Conservation (phyloP, 2,329 filamentous ascomycete species). For the Corynespora cassiicola region DNA sequence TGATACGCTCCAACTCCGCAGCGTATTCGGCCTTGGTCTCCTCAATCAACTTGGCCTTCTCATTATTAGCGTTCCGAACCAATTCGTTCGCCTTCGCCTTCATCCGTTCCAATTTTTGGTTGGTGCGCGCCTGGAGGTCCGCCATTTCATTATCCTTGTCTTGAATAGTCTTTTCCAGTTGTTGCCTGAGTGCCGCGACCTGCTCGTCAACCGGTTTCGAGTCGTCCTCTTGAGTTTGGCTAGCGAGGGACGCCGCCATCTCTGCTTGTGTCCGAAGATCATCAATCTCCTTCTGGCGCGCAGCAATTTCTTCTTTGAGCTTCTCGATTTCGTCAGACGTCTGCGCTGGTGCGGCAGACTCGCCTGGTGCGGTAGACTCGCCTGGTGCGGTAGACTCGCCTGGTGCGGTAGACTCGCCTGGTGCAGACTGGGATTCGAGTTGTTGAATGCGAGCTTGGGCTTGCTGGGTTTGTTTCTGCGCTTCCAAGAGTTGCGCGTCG, state of each 20-base stretch:
- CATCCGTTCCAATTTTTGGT: conserved; percentile 67
- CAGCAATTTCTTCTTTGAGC: conserved; percentile 49
- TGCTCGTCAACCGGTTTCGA: conserved; percentile 52
- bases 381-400: conserved; percentile 8
- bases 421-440: conserved; percentile 13
- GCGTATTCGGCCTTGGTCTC: conserved; percentile 52
- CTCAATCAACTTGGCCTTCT: conserved; percentile 61
- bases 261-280: conserved; percentile 48
- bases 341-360: conserved; percentile 8
- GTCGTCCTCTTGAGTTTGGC: conserved; percentile 8
- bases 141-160: conserved; percentile 30
- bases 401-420: conserved; percentile 8
- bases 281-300: conserved; percentile 55
- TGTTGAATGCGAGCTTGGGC: conserved; percentile 18
- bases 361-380: too few species aligned
- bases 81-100: conserved; percentile 22
- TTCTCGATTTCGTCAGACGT: conserved; percentile 37
- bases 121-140: conserved; percentile 60
- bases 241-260: conserved; percentile 21
- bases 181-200: conserved; percentile 55
- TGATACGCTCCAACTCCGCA: conserved; percentile 44
- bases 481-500: conserved; percentile 37
- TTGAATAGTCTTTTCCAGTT: conserved; percentile 50
- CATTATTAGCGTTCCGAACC: not conserved
- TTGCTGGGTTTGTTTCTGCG: conserved; percentile 22